phyloP scores from a whole-genome alignment of 768 basidiomycete genomes.

The Lactarius hengduanensis region DNA sequence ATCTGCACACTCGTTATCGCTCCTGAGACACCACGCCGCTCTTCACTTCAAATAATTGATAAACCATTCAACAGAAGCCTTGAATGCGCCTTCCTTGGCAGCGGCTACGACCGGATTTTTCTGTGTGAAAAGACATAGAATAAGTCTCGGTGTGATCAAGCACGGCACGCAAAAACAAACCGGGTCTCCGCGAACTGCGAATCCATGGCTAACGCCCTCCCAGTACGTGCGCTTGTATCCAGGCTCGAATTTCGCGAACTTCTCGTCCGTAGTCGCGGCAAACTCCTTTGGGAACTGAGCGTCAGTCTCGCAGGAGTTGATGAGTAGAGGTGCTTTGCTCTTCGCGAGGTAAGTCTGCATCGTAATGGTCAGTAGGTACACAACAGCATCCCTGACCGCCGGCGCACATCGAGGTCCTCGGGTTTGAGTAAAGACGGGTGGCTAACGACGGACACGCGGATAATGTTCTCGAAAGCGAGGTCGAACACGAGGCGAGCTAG shows the following conservation, averaged over 20 bases:
- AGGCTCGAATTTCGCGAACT: slow-evolving; percentile 40
- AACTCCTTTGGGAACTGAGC: slow-evolving; percentile 36
- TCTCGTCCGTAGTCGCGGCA: slow-evolving; percentile 39
- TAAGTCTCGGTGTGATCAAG: slow-evolving; percentile 13
- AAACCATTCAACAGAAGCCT: slow-evolving; percentile 39
- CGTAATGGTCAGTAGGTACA: background rate
- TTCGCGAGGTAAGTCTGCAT: slow-evolving; percentile 36
- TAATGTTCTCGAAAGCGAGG: slow-evolving; percentile 43
- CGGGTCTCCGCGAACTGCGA: slow-evolving; percentile 41
- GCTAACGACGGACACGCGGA: slow-evolving; percentile 41
- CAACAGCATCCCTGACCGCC: background rate
- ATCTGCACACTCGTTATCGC: background rate
- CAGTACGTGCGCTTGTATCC: slow-evolving; percentile 40
- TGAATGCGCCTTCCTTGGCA: slow-evolving; percentile 44
- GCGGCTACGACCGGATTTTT: slow-evolving; percentile 35
- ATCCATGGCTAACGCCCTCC: slow-evolving; percentile 46
- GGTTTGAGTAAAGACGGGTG: slow-evolving; percentile 50
- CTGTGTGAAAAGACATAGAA: slow-evolving; percentile 27
- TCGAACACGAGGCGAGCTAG: slow-evolving; percentile 30
- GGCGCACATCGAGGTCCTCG: slow-evolving; percentile 40
- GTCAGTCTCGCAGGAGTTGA: slow-evolving; percentile 43
- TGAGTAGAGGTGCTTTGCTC: slow-evolving; percentile 43
- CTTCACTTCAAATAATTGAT: slow-evolving; percentile 33
- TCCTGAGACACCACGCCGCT: too few relatives aligned
- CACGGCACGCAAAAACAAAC: slow-evolving; percentile 23